Evolutionary conservation across 495 filamentous ascomycete genomes (phyloP).

Genomic region (Aspergillus mulundensis): DNA sequence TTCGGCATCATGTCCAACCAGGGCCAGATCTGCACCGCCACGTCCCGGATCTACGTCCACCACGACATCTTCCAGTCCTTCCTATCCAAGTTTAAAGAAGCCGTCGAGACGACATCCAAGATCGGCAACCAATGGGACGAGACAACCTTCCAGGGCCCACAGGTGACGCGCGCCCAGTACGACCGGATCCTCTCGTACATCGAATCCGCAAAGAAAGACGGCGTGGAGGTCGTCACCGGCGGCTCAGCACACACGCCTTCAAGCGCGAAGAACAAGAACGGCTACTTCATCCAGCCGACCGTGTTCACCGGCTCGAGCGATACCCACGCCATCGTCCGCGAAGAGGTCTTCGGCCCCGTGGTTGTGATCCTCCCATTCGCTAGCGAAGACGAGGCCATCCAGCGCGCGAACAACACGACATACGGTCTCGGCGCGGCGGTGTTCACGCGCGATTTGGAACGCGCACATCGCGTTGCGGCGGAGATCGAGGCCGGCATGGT

Average conservation of each 20-base stretch:
- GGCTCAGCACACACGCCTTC: constrained; percentile 65
- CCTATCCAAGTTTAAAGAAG: constrained; percentile 64
- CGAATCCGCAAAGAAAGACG: constrained; percentile 67
- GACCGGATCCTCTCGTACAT: constrained; percentile 81
- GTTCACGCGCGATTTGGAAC: constrained; percentile 71
- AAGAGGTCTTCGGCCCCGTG: constrained; percentile 53
- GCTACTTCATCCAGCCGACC: constrained; percentile 48
- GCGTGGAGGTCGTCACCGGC: constrained; percentile 69
- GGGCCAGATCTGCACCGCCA: constrained; percentile 90
- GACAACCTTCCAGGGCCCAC: constrained; percentile 78
- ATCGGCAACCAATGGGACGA: constrained; percentile 77
- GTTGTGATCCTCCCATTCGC: constrained; percentile 51
- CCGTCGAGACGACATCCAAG: constrained; percentile 56
- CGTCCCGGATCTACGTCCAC: constrained; percentile 80
- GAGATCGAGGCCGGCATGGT: constrained; percentile 84
- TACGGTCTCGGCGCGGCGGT: constrained; percentile 78
- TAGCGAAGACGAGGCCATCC: constrained; percentile 77
- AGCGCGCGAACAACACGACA: constrained; percentile 71
- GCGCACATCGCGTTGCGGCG: constrained; percentile 75
- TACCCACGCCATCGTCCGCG: constrained; percentile 35
- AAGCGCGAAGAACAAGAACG: constrained; percentile 45
- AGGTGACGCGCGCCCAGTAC: constrained; percentile 75
- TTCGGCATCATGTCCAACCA: constrained; percentile 70
- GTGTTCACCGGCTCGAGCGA: constrained; percentile 42
- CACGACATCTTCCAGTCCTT: constrained; percentile 72